A percentile compares a stretch with the other conserved stretches of the same genome.
These are phyloP conservation scores for Ophiocordyceps camponoti-floridani DNA, from an alignment of 2,329 filamentous ascomycete species.

Conservation along the genomic window DNA sequence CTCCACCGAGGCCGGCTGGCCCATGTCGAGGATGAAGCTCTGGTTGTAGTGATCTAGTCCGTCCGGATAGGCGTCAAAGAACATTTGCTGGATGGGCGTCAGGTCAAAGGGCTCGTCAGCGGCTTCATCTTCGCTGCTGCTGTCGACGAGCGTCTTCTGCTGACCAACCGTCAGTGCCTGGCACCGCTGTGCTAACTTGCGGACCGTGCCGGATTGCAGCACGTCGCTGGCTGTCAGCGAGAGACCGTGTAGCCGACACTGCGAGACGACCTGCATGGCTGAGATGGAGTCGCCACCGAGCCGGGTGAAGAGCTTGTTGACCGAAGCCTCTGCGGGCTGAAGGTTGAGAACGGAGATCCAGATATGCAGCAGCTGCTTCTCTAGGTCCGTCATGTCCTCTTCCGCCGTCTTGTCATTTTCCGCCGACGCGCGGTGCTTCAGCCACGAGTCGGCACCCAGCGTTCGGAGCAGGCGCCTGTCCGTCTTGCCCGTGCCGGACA, in stretches of 20 bases:
- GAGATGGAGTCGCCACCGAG: constrained; percentile 25
- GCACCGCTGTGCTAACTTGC: constrained; percentile 7
- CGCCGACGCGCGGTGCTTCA: not conserved
- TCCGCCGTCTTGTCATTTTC: not conserved
- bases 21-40: constrained; percentile 20
- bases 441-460: constrained; percentile 1
- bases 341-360: constrained; percentile 23
- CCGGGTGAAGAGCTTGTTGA: constrained; percentile 16
- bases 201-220: constrained; percentile 11
- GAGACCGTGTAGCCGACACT: constrained; percentile 12
- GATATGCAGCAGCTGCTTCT: constrained; percentile 5
- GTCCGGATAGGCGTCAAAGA: constrained; percentile 15
- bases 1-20: constrained; percentile 1
- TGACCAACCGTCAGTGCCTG: not conserved
- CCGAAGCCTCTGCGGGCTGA: constrained; percentile 9
- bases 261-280: constrained; percentile 24
- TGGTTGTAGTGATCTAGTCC: constrained; percentile 23
- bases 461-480: constrained; percentile 3
- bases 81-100: constrained; percentile 25
- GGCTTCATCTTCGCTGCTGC: constrained; percentile 1
- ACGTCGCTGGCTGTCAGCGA: constrained; percentile 14
- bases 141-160: not conserved
- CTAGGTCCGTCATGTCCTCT: not conserved
- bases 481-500: constrained; percentile 5
- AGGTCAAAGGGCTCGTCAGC: constrained; percentile 16